Percentiles rank a stretch among this genome's conserved stretches.
Evolutionary conservation across 2,329 filamentous ascomycete species (phyloP).

Genomic region (Alternaria arborescens): DNA sequence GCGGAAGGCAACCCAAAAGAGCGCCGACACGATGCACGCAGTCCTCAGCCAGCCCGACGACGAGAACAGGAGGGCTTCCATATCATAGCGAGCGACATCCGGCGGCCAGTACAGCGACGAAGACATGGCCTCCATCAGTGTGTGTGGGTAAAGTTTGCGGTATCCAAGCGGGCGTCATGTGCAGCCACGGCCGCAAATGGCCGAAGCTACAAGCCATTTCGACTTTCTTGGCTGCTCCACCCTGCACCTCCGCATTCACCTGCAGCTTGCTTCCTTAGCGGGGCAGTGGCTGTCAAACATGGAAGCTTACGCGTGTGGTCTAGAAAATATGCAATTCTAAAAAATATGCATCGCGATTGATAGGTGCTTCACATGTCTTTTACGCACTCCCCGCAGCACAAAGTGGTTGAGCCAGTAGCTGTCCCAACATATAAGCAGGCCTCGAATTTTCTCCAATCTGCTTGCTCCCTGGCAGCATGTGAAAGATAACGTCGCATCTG

Average conservation of each 20-base stretch:
- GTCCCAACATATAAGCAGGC: slow-evolving; percentile 16
- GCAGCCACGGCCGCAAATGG: slow-evolving; percentile 20
- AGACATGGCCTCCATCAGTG: slow-evolving; percentile 7
- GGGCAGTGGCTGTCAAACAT: slow-evolving; percentile 7
- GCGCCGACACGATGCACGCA: slow-evolving; percentile 44
- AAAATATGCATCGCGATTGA: background rate
- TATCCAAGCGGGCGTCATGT: slow-evolving; percentile 2
- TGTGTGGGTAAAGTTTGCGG: slow-evolving; percentile 7
- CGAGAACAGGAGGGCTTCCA: slow-evolving; percentile 45
- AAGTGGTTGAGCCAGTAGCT: slow-evolving; percentile 9
- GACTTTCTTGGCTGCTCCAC: slow-evolving; percentile 19
- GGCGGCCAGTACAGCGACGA: slow-evolving; percentile 46
- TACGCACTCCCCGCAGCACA: background rate
- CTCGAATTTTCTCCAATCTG: background rate
- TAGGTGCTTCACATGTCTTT: background rate
- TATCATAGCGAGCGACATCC: slow-evolving; percentile 46
- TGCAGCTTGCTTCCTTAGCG: slow-evolving; percentile 8
- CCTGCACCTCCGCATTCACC: slow-evolving; percentile 18
- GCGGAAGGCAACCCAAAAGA: slow-evolving; percentile 74
- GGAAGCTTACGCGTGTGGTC: background rate
- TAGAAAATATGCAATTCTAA: background rate
- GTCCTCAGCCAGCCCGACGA: slow-evolving; percentile 50
- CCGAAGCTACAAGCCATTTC: slow-evolving; percentile 23
- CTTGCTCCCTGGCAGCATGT: slow-evolving; percentile 13
- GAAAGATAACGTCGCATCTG: background rate